A percentile compares a stretch with the other conserved stretches of the same genome.
Evolutionary conservation across 495 filamentous ascomycete genomes (phyloP).

Genomic region (Corynascus novoguineensis): DNA sequence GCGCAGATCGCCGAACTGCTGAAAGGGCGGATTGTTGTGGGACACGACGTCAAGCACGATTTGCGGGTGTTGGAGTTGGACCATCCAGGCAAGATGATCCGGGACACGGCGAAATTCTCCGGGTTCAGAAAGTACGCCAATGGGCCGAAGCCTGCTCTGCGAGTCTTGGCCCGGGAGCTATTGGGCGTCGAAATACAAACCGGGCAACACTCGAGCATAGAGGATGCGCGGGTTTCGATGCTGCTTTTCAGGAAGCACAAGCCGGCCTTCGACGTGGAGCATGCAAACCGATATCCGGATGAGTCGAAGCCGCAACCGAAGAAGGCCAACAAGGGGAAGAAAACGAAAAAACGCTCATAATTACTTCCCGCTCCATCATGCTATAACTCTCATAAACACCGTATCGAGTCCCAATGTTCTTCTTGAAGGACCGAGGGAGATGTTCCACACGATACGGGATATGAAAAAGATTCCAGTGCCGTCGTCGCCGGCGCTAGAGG

Average conservation of each 20-base stretch:
- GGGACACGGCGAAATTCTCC: constrained; percentile 77
- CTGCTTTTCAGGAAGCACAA: constrained; percentile 76
- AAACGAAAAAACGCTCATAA: constrained; percentile 16
- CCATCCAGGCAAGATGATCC: constrained; percentile 68
- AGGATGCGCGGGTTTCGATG: constrained; percentile 90
- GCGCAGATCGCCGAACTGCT: constrained; percentile 65
- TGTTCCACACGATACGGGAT: too few relatives aligned
- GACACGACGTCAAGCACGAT: constrained; percentile 88
- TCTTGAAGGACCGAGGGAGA: too few relatives aligned
- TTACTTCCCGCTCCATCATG: background rate
- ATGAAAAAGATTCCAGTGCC: background rate
- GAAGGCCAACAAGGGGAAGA: constrained; percentile 15
- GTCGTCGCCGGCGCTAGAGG: constrained; percentile 29
- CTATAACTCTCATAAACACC: too few relatives aligned
- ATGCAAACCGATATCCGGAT: constrained; percentile 57
- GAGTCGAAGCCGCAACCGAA: constrained; percentile 39
- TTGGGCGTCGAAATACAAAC: constrained; percentile 78
- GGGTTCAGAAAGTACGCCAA: constrained; percentile 67
- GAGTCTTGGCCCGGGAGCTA: constrained; percentile 67
- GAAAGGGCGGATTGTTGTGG: constrained; percentile 68
- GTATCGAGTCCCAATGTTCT: too few relatives aligned
- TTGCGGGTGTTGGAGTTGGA: constrained; percentile 66
- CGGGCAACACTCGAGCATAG: constrained; percentile 63
- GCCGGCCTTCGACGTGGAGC: constrained; percentile 73
- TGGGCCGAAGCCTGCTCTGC: constrained; percentile 73